Percentiles rank a stretch among this genome's conserved stretches.
phyloP scores from a whole-genome alignment of 768 basidiomycete genomes.

The Termitomyces sp. region DNA sequence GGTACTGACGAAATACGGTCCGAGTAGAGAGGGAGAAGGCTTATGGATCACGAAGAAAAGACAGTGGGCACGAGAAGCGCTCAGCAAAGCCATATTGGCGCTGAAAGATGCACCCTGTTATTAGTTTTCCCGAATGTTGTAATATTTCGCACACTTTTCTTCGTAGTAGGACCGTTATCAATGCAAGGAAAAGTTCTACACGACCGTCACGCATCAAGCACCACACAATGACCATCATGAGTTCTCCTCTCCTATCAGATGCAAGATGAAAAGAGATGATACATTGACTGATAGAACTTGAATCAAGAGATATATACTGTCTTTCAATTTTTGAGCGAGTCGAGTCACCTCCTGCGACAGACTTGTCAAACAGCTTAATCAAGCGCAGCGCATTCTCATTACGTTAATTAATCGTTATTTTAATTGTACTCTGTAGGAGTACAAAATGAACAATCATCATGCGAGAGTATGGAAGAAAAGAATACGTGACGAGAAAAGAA shows the following conservation, averaged over 20 bases:
- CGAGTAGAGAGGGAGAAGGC: conserved; percentile 8
- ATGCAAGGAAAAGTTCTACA: background rate
- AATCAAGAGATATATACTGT: too few relatives aligned
- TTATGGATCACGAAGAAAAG: conserved; percentile 19
- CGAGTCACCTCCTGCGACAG: too few relatives aligned
- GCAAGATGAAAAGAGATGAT: background rate
- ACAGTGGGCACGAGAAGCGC: conserved; percentile 37
- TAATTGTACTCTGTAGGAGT: background rate
- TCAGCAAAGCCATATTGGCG: conserved; percentile 32
- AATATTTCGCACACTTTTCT: background rate
- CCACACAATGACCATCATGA: too few relatives aligned
- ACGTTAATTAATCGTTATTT: background rate
- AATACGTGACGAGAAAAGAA: background rate
- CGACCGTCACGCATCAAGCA: background rate
- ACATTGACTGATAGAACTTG: background rate
- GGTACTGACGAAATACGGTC: conserved; percentile 37
- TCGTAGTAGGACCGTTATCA: background rate
- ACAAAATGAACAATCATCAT: conserved; percentile 1
- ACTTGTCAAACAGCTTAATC: background rate
- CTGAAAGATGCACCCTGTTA: conserved; percentile 48
- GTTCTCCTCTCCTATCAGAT: background rate
- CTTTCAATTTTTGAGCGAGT: too few relatives aligned
- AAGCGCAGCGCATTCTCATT: background rate
- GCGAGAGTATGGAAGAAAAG: background rate
- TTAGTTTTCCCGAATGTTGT: background rate